These are phyloP conservation scores for Emydomyces testavorans DNA, from an alignment of 2,329 filamentous ascomycete species.

Conservation along the genomic window DNA sequence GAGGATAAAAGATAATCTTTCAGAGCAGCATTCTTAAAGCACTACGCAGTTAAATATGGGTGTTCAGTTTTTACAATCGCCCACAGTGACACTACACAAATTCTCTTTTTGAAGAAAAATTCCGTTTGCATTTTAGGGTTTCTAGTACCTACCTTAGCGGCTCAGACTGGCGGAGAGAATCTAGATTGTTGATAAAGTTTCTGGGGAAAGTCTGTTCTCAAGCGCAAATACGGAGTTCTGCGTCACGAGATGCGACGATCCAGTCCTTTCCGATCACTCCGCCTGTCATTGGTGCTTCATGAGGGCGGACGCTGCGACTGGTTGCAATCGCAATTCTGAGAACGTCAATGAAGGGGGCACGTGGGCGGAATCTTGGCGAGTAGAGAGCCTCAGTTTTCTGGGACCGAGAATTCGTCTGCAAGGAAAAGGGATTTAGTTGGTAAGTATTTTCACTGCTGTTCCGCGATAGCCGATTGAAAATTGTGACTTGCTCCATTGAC, in stretches of 20 bases:
- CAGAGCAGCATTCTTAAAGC: too few species aligned
- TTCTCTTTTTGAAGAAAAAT: too few species aligned
- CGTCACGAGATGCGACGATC: too few species aligned
- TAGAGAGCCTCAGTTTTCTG: neutral
- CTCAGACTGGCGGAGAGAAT: conserved; percentile 5
- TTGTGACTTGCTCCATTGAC: neutral
- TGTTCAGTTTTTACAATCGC: too few species aligned
- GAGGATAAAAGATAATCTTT: neutral
- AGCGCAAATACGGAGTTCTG: too few species aligned
- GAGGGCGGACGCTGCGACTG: neutral
- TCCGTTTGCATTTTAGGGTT: too few species aligned
- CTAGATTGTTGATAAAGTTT: too few species aligned
- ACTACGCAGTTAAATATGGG: too few species aligned
- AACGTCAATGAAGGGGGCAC: neutral
- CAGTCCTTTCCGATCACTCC: neutral
- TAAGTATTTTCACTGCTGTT: neutral
- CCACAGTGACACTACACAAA: too few species aligned
- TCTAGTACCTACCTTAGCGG: conserved; percentile 1
- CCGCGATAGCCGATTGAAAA: conserved; percentile 1
- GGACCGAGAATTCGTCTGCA: neutral
- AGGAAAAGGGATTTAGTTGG: neutral
- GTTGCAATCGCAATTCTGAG: conserved; percentile 3
- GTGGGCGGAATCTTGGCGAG: conserved; percentile 2
- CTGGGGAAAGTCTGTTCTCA: too few species aligned
- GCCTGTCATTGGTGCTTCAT: neutral